Evolutionary conservation across 495 filamentous ascomycete species (phyloP).

Genomic region (Hypoxylon intermedium): DNA sequence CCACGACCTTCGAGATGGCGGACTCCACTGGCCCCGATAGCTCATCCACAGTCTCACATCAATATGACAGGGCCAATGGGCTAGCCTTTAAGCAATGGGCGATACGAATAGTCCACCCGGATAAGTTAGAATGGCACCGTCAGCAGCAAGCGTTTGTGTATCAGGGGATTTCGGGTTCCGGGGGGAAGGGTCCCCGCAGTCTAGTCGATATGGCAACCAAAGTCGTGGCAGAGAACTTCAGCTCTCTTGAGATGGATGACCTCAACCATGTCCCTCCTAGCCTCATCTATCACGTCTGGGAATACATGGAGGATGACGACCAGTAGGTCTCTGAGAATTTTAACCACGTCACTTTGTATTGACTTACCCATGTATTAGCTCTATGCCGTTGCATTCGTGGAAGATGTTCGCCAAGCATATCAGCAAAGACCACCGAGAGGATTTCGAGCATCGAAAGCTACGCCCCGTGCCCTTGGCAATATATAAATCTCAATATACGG

Average conservation of each 20-base stretch:
- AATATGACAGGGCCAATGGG: constrained; percentile 4
- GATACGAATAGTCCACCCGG: neutral
- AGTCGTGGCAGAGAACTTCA: constrained; percentile 32
- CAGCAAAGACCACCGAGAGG: neutral
- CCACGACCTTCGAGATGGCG: neutral
- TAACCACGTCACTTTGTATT: too few relatives aligned
- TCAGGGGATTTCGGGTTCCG: neutral
- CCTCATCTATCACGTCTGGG: constrained; percentile 27
- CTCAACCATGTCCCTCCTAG: constrained; percentile 23
- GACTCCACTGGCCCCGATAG: neutral
- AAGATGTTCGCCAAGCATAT: constrained; percentile 25
- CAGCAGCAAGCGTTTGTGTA: too few relatives aligned
- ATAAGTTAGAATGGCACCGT: constrained; percentile 7
- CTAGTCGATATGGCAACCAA: constrained; percentile 33
- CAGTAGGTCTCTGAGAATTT: constrained; percentile 16
- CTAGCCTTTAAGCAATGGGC: constrained; percentile 20
- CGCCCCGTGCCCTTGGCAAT: neutral
- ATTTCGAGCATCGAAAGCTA: neutral
- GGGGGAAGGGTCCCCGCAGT: constrained; percentile 27
- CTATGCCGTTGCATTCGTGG: constrained; percentile 34
- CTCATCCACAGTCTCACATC: neutral
- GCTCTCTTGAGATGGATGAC: neutral
- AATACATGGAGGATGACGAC: constrained; percentile 6
- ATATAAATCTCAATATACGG: constrained; percentile 5
- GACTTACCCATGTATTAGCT: neutral